These are phyloP conservation scores for Brassica napus DNA, from an alignment of 345 rosid genomes.

Conservation along the genomic window Da-Ae NC_063442.1:2116001-2116500, in stretches of 20 bases:
- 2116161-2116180: no score
- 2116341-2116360: constrained; percentile 24
- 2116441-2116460: not conserved
- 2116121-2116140: not conserved
- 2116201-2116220: no score
- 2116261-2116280: not conserved
- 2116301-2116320: not conserved
- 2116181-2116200: no score
- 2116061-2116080: not conserved
- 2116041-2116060: constrained; percentile 13
- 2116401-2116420: not conserved
- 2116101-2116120: not conserved
- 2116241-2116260: no score
- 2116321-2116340: not conserved
- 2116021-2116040: constrained; percentile 8
- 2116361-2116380: not conserved
- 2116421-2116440: not conserved
- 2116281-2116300: not conserved
- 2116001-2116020: constrained; percentile 36
- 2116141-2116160: not conserved
- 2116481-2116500: not conserved
- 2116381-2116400: not conserved
- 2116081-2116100: not conserved
- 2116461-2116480: not conserved
- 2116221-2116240: no score